Conservation (phyloP, 305 asterid species). For the Fraxinus latifolia region DNA sequence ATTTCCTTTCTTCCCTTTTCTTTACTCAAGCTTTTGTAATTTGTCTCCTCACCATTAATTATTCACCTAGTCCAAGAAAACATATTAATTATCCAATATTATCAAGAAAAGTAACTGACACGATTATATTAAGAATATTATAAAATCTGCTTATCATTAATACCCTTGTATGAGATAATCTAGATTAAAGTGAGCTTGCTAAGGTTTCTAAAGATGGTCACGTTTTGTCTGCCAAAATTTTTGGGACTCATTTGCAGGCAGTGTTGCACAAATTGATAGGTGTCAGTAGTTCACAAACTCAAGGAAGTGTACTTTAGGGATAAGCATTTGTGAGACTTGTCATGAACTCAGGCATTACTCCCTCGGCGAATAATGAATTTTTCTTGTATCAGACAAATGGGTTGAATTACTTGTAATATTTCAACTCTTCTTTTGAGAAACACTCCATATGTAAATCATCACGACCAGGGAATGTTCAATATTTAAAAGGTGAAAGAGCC, state of each 20-base stretch:
- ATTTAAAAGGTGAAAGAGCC: neutral
- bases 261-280: neutral
- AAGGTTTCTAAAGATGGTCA: neutral
- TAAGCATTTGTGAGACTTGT: neutral
- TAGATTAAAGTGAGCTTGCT: neutral
- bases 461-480: neutral
- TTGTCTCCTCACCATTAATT: neutral
- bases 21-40: neutral
- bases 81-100: neutral
- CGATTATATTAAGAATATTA: neutral
- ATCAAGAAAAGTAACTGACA: neutral
- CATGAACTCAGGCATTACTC: neutral
- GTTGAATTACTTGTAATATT: neutral
- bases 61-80: neutral
- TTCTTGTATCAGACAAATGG: neutral
- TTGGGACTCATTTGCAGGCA: neutral
- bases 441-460: neutral
- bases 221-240: neutral
- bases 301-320: neutral
- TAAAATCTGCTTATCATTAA: neutral
- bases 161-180: neutral
- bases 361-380: neutral
- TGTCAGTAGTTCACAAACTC: neutral
- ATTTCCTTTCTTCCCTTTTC: neutral
- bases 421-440: neutral